phyloP scores from a whole-genome alignment of 139 green algal genomes.

The Volvox africanus region DNA sequence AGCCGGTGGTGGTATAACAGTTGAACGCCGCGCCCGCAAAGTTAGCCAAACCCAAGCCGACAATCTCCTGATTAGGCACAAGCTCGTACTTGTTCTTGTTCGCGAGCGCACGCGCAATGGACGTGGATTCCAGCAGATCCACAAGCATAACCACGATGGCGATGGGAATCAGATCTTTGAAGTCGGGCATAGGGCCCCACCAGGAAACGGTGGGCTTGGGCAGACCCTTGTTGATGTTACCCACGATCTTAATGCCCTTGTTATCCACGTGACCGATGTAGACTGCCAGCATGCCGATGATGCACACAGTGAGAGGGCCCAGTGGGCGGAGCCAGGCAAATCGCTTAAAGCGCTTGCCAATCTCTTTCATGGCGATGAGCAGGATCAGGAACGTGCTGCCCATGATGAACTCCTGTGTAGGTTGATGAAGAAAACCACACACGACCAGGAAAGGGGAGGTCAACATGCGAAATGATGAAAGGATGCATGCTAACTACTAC shows the following conservation, averaged over 20 bases:
- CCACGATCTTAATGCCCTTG: slow-evolving; percentile 57
- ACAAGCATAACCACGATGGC: slow-evolving; percentile 72
- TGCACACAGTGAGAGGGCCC: slow-evolving; percentile 61
- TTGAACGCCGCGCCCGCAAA: slow-evolving; percentile 85
- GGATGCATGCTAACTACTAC: too few relatives aligned
- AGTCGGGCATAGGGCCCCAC: slow-evolving; percentile 60
- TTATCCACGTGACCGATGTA: slow-evolving; percentile 56
- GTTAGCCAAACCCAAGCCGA: slow-evolving; percentile 91
- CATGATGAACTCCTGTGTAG: slow-evolving; percentile 65
- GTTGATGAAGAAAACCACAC: too few relatives aligned
- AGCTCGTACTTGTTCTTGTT: slow-evolving; percentile 87
- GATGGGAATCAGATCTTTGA: slow-evolving; percentile 49
- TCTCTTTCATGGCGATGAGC: slow-evolving; percentile 61
- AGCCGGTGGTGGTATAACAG: slow-evolving; percentile 88
- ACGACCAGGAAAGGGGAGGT: too few relatives aligned
- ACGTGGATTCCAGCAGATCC: slow-evolving; percentile 87
- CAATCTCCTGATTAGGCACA: slow-evolving; percentile 87
- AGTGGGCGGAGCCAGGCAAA: slow-evolving; percentile 57
- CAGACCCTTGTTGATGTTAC: slow-evolving; percentile 60
- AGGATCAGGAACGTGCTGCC: slow-evolving; percentile 56
- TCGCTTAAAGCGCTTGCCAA: slow-evolving; percentile 53
- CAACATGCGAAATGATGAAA: too few relatives aligned
- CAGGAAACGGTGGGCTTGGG: slow-evolving; percentile 48
- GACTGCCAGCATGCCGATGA: slow-evolving; percentile 59
- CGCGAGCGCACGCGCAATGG: slow-evolving; percentile 88